Evolutionary conservation across 768 basidiomycete species (phyloP), one percentile per base, ranked within the genome.

Genomic region (Goffeauzyma gilvescens): DNA sequence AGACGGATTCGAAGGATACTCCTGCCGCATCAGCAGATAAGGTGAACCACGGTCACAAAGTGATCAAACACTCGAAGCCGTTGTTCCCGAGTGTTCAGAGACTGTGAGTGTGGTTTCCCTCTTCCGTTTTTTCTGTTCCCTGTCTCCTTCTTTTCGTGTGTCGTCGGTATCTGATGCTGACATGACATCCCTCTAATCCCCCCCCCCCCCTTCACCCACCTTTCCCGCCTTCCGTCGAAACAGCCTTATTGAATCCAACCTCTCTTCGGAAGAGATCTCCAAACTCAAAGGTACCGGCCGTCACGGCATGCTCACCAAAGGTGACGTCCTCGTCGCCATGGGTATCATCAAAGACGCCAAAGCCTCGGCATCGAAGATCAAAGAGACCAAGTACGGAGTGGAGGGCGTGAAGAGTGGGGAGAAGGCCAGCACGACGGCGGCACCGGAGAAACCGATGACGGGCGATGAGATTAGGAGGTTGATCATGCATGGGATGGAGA

Each of bases 291-390:
- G 81, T 5, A 90, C 86, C 2, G 90, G 90, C 37, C 69, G 82
- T 40, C 72, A 81, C 27, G 90, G 93, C 12, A 89, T 87, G 79
- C 63, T 96, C 47, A 96, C 89, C 36, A 95, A 95, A 63, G 93
- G 93, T 9, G 90, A 98, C 58, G 78, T 96, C 1, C 71, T 98
- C 22, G 68, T 83, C 2, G 77, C 75, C 64, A 69, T 93, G 5
- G 90, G 90, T 15, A 77, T 78, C 63, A 81, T 86, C 15, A 49
- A 54, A 44, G 64, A 55, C 25, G 51, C 57, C 12, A 61, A 51
- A 38, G 64, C 62, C 3, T 52, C 47, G 14, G 58, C 28, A 7
- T 41, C 18, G 13, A 5, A 12, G 35, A 22, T 24, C 33, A 37
- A 10, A 12, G 26, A 21, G 21, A 22, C 14, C 23, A 10, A 33